These are phyloP conservation scores for Neospermospora avenae DNA, from an alignment of 2,329 filamentous ascomycete genomes.

Conservation along the genomic window DNA sequence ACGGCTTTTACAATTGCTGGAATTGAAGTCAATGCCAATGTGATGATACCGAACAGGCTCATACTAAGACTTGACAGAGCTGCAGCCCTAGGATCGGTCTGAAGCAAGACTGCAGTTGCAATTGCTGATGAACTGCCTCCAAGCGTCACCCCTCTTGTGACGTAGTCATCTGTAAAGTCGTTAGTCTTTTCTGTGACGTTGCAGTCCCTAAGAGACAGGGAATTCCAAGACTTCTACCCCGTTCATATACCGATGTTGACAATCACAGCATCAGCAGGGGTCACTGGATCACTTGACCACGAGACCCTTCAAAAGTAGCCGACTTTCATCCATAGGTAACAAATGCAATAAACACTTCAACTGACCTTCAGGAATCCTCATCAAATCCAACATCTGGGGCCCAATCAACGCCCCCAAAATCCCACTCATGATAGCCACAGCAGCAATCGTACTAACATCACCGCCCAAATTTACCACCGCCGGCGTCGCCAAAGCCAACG, in stretches of 20 bases:
- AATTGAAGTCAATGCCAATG: conserved; percentile 55
- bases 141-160: conserved; percentile 59
- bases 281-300: background rate
- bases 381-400: conserved; percentile 43
- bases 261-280: background rate
- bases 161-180: conserved; percentile 51
- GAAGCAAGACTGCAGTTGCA: conserved; percentile 53
- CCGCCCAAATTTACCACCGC: conserved; percentile 55
- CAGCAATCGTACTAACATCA: conserved; percentile 53
- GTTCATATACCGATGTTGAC: background rate
- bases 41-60: conserved; percentile 58
- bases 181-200: conserved; percentile 9
- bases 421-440: conserved; percentile 56
- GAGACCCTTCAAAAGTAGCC: too few relatives aligned
- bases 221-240: background rate
- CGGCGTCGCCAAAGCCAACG: conserved; percentile 57
- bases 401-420: conserved; percentile 58
- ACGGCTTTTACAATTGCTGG: conserved; percentile 49
- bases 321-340: background rate
- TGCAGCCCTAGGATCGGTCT: conserved; percentile 55
- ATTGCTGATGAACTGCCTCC: conserved; percentile 59
- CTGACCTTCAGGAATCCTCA: conserved; percentile 53
- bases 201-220: background rate
- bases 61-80: conserved; percentile 58
- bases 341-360: background rate